Percentiles rank a stretch among this genome's conserved stretches.
These are phyloP conservation scores for Wickerhamiella occidentalis DNA, from an alignment of 805 yeast species.

Conservation along the genomic window DNA sequence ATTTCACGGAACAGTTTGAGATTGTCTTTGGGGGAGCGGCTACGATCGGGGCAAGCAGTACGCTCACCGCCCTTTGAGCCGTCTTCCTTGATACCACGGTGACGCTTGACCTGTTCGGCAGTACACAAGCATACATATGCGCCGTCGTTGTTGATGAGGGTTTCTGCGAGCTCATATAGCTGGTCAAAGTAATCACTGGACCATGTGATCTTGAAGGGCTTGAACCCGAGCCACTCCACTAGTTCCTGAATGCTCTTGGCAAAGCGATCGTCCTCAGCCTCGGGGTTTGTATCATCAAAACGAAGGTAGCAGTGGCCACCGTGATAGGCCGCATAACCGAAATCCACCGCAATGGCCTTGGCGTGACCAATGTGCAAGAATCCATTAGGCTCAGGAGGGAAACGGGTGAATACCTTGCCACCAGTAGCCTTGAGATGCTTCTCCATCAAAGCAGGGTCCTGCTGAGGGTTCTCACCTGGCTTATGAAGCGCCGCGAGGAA, in stretches of 20 bases:
- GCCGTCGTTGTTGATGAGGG: constrained; percentile 51
- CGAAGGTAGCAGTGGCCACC: constrained; percentile 84
- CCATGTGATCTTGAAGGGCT: constrained; percentile 89
- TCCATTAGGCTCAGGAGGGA: constrained; percentile 99
- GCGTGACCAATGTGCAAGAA: constrained; percentile 95
- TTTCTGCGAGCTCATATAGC: constrained; percentile 80
- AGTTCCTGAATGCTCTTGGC: constrained; percentile 73
- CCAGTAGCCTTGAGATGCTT: constrained; percentile 67
- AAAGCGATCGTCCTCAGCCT: constrained; percentile 90
- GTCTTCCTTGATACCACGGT: constrained; percentile 83
- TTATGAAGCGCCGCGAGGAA: constrained; percentile 90
- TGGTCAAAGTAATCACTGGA: constrained; percentile 91
- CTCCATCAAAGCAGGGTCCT: constrained; percentile 68
- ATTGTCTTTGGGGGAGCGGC: constrained; percentile 58
- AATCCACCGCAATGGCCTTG: constrained; percentile 93
- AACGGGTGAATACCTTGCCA: constrained; percentile 82
- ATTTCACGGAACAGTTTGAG: constrained; percentile 73
- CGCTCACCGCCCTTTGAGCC: constrained; percentile 93
- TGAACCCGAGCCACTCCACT: constrained; percentile 88
- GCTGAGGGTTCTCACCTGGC: constrained; percentile 92
- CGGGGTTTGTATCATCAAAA: constrained; percentile 97
- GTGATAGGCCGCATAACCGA: constrained; percentile 87
- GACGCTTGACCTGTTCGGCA: constrained; percentile 75
- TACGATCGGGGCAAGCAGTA: constrained; percentile 66
- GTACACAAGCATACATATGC: constrained; percentile 94